Percentiles rank a stretch among this genome's conserved stretches.
phyloP scores from a whole-genome alignment of 2,329 filamentous ascomycete species.

The Arthrobotrys entomopaga region DNA sequence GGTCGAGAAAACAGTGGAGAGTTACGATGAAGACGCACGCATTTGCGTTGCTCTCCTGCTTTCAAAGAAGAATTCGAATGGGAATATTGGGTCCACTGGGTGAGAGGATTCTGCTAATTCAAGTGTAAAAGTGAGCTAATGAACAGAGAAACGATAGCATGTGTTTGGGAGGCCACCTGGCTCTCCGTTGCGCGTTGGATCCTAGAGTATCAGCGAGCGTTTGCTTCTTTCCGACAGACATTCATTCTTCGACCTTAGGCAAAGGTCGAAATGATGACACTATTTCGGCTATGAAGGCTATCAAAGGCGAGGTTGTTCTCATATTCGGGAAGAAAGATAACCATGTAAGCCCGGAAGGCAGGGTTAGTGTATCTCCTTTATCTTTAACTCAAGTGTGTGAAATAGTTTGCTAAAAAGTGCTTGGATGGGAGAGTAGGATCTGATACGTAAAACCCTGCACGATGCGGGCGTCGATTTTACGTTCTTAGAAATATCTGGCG shows the following conservation, averaged over 20 bases:
- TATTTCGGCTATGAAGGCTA: conserved; percentile 70
- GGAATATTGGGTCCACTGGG: conserved; percentile 75
- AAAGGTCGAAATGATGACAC: conserved; percentile 73
- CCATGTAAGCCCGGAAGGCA: conserved; percentile 83
- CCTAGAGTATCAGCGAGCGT: conserved; percentile 78
- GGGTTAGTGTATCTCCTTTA: conserved; percentile 73
- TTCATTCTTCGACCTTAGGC: conserved; percentile 82
- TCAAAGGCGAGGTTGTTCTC: conserved; percentile 83
- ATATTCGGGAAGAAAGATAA: conserved; percentile 93
- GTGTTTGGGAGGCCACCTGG: conserved; percentile 92
- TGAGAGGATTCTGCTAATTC: neutral
- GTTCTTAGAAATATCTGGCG: conserved; percentile 46
- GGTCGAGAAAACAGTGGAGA: conserved; percentile 76
- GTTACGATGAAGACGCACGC: conserved; percentile 83
- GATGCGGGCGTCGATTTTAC: conserved; percentile 45
- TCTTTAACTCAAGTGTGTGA: neutral
- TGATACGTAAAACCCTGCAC: conserved; percentile 30
- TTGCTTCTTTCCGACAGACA: conserved; percentile 92
- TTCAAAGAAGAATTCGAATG: conserved; percentile 79
- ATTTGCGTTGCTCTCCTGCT: conserved; percentile 76
- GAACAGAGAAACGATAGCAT: conserved; percentile 69
- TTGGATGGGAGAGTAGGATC: conserved; percentile 65
- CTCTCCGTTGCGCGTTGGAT: conserved; percentile 71
- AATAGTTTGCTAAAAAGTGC: conserved; percentile 70
- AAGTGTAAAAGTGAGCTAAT: neutral